Base-by-base conservation (phyloP, 257 asterid species). In the Striga asiatica region DNA sequence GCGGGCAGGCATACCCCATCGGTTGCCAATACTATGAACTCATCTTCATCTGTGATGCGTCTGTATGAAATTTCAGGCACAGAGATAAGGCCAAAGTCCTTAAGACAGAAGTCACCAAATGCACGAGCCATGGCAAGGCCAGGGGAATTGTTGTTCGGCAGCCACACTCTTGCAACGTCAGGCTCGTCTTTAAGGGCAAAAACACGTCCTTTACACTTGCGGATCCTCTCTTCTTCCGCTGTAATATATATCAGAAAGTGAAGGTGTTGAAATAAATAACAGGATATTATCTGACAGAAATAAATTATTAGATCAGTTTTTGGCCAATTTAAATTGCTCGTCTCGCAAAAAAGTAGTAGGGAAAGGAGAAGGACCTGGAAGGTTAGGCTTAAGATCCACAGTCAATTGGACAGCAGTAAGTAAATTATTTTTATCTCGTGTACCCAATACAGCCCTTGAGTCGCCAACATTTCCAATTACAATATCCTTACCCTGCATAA, bases 101-200 rank as follows among this genome's bases (percentile, higher is more conserved):
- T 83, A 52, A 83, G 89, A 59, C 94, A 81, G 64, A 83, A 83
- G 72, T 83, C 94, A 35, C 94, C 94, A 43, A 81, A 83, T 27
- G 89, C 86, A 55, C 89, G 87, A 2, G 94, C 87, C 89, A 81
- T 83, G 53, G 94, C 87, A 39, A 83, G 89, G 41, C 89, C 94
- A 29, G 94, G 94, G 63, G 85, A 60, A 67, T 83, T 69, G 7
- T 50, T 64, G 60, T 81, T 64, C 7, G 94, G 94, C 53, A 81
- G 73, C 94, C 89, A 83, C 51, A 81, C 84, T 59, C 89, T 76
- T 17, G 89, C 77, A 20, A 83, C 94, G 41, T 68, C 84, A 13
- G 94, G 94, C 29, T 76, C 94, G 57, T 83, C 94, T 25, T 47
- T 73, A 6, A 81, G 87, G 50, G 89, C 67, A 70, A 83, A 83